Conservation (phyloP, 352 stramenopile species). For the Globisporangium megalacanthum region DNA sequence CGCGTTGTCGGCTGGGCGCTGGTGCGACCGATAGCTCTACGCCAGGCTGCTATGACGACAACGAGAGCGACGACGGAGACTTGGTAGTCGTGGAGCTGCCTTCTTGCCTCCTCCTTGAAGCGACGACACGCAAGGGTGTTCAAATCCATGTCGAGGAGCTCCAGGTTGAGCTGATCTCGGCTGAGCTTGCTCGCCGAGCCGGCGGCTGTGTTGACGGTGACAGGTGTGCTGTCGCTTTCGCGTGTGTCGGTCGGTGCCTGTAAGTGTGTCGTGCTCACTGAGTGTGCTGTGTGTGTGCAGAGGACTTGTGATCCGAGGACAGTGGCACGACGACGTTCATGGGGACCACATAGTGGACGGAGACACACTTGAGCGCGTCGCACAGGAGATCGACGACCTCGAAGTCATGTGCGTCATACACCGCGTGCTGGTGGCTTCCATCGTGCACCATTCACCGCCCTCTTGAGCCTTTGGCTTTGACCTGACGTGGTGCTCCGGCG, state of each 20-base stretch:
- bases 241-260: neutral
- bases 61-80: constrained; percentile 6
- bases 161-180: constrained; percentile 41
- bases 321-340: constrained; percentile 32
- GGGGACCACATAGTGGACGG: constrained; percentile 28
- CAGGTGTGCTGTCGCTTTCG: constrained; percentile 21
- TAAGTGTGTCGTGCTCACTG: neutral
- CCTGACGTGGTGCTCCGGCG: neutral
- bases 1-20: no score
- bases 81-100: constrained; percentile 23
- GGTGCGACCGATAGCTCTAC: neutral
- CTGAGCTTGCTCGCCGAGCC: neutral
- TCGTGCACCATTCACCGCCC: no score
- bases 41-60: constrained; percentile 7
- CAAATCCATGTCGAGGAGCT: constrained; percentile 54
- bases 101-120: constrained; percentile 51
- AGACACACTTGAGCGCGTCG: constrained; percentile 33
- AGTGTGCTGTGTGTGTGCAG: constrained; percentile 17
- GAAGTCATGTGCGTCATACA: constrained; percentile 55
- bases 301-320: constrained; percentile 43
- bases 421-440: neutral
- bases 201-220: constrained; percentile 28
- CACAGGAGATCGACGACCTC: constrained; percentile 57
- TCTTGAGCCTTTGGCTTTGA: neutral
- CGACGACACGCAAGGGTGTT: constrained; percentile 54